Percentiles rank a stretch among this genome's conserved stretches.
Conservation (phyloP, 1,284 basidiomycete species). For the Leccinum variabile region DNA sequence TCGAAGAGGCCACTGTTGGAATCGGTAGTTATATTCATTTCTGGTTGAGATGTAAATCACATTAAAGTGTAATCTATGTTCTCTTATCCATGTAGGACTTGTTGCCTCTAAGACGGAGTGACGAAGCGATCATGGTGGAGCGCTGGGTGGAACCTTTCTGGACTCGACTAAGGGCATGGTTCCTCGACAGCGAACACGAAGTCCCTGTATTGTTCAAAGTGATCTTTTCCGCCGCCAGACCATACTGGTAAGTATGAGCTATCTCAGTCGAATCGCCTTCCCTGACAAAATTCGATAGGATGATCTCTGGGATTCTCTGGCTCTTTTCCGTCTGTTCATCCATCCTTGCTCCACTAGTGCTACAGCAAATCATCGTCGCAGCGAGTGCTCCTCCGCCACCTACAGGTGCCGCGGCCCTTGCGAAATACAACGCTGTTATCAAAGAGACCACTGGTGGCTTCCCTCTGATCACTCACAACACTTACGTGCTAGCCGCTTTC, state of each 20-base stretch:
- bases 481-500: constrained; percentile 26
- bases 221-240: constrained; percentile 20
- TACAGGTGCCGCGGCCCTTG: constrained; percentile 22
- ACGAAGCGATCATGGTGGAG: constrained; percentile 28
- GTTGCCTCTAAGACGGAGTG: constrained; percentile 29
- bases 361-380: constrained; percentile 33
- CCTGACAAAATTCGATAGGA: constrained; percentile 15
- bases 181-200: constrained; percentile 17
- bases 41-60: constrained; percentile 24
- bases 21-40: constrained; percentile 34
- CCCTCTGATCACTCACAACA: constrained; percentile 28
- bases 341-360: constrained; percentile 25
- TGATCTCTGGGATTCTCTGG: constrained; percentile 32
- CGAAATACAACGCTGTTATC: constrained; percentile 21
- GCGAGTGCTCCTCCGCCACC: constrained; percentile 22
- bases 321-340: constrained; percentile 26
- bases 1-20: constrained; percentile 32
- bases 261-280: neutral
- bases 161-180: constrained; percentile 22
- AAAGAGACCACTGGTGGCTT: constrained; percentile 28
- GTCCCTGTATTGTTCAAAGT: constrained; percentile 20
- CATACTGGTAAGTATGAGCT: constrained; percentile 17
- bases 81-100: constrained; percentile 22
- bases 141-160: constrained; percentile 30
- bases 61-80: constrained; percentile 19